Percentiles rank a stretch among this genome's conserved stretches.
Evolutionary conservation across 768 basidiomycete genomes (phyloP).

Genomic region (Amanita brunnescens): DNA sequence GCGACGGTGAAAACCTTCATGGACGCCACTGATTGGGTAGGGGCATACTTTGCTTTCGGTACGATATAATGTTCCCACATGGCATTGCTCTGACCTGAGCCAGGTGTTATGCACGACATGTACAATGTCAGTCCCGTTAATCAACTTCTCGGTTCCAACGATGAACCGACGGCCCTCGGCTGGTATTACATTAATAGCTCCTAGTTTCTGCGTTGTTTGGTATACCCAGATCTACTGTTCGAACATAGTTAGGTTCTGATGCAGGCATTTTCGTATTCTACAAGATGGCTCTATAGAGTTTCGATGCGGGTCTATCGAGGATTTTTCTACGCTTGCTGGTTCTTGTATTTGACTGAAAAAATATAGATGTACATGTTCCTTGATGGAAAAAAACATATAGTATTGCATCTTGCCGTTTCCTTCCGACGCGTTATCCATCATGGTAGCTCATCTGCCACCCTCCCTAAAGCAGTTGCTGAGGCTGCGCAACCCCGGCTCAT

Average conservation of each 20-base stretch:
- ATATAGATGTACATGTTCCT: conserved; percentile 1
- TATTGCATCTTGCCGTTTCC: background rate
- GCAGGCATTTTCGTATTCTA: conserved; percentile 1
- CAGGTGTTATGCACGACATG: conserved; percentile 50
- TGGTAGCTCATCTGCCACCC: conserved; percentile 48
- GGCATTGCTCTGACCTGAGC: background rate
- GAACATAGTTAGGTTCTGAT: background rate
- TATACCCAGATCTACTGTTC: background rate
- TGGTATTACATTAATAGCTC: conserved; percentile 32
- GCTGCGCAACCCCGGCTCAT: conserved; percentile 53
- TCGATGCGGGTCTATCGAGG: conserved; percentile 4
- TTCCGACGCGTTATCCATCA: conserved; percentile 8
- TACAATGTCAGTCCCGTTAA: conserved; percentile 48
- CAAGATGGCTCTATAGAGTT: background rate
- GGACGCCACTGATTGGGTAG: conserved; percentile 33
- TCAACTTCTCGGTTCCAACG: conserved; percentile 36
- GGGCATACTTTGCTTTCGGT: conserved; percentile 54
- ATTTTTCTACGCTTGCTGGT: background rate
- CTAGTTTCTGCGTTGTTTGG: background rate
- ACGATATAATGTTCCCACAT: conserved; percentile 14
- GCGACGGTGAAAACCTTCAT: conserved; percentile 32
- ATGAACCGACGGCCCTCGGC: conserved; percentile 46
- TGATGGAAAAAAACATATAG: conserved; percentile 5
- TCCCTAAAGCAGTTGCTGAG: conserved; percentile 65
- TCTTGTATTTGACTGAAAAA: background rate